A percentile compares a stretch with the other conserved stretches of the same genome.
Evolutionary conservation across 352 stramenopile genomes (phyloP).

Genomic region (Phytophthora vignae): DNA sequence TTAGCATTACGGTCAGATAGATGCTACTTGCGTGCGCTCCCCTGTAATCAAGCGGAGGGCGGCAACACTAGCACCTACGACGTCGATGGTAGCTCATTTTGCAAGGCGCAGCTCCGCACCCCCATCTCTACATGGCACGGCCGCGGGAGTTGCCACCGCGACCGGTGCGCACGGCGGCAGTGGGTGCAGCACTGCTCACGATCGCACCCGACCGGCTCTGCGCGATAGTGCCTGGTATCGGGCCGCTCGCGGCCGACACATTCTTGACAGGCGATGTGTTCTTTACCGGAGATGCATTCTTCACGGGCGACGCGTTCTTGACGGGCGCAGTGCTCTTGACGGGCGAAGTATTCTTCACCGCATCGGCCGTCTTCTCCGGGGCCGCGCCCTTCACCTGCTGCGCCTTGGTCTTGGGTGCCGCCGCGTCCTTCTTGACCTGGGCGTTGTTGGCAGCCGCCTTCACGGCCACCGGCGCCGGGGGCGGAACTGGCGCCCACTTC

Average conservation of each 20-base stretch:
- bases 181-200: slow-evolving; percentile 4
- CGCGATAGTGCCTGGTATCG: neutral
- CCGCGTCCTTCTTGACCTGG: neutral
- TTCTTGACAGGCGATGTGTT: neutral
- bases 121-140: neutral
- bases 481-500: slow-evolving; percentile 1
- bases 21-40: no score
- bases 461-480: slow-evolving; percentile 4
- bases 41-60: no score
- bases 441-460: slow-evolving; percentile 1
- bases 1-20: neutral
- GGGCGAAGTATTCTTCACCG: slow-evolving; percentile 1
- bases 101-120: neutral
- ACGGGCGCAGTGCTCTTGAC: slow-evolving; percentile 4
- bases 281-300: neutral
- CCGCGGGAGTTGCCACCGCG: neutral
- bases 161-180: neutral
- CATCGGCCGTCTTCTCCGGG: neutral
- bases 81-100: neutral
- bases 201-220: slow-evolving; percentile 1
- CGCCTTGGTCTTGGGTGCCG: neutral
- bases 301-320: neutral
- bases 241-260: neutral
- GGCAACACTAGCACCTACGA: neutral
- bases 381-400: neutral